Evolutionary conservation across 2,329 filamentous ascomycete genomes (phyloP), one percentile per base, ranked within the genome.

Genomic region (Nigrospora osmanthi): DNA sequence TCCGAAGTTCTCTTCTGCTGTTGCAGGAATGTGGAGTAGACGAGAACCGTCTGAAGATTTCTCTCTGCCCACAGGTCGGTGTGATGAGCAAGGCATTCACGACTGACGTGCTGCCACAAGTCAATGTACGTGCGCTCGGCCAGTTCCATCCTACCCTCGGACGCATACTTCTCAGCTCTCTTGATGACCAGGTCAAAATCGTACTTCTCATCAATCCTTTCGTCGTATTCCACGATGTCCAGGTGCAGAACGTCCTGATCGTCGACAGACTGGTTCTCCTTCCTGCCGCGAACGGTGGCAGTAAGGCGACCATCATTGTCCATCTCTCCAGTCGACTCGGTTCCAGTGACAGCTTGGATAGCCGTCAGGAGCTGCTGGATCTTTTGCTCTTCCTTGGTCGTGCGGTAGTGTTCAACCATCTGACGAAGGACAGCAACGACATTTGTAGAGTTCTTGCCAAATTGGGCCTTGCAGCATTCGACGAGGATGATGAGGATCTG

Each of bases 51-150:
- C 41, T 69, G 62, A 19, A 75, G 58, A 51, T 74, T 75, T 53
- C 63, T 66, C 53, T 70, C 63, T 44, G 75, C 71, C 65, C 66
- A 72, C 34, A 69, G 61, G 4, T 65, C 54, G 2, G 68, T 66
- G 35, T 63, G 62, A 19, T 67, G 62, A 11, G 58, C 55, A 19
- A 68, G 69, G 47, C 65, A 72, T 44, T 69, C 67, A 35, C 62
- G 63, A n/a, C 68, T 73, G 2, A 70, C 59, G n/a, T 67, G 67
- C 54, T 71, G 67, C 73, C 73, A 77, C 5, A 73, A 62, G 47
- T 75, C 68, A 14, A 75, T 64, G 40, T 73, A 76, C 3, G 61
- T 60, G 35, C 63, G 60, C 51, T 76, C 72, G 0, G 71, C 71
- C n/a, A 51, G 62, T 47, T 54, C 59, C 47, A 47, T 42, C 14